Evolutionary conservation across 345 rosid genomes (phyloP).

Genomic region (Euphorbia lathyris): DNA sequence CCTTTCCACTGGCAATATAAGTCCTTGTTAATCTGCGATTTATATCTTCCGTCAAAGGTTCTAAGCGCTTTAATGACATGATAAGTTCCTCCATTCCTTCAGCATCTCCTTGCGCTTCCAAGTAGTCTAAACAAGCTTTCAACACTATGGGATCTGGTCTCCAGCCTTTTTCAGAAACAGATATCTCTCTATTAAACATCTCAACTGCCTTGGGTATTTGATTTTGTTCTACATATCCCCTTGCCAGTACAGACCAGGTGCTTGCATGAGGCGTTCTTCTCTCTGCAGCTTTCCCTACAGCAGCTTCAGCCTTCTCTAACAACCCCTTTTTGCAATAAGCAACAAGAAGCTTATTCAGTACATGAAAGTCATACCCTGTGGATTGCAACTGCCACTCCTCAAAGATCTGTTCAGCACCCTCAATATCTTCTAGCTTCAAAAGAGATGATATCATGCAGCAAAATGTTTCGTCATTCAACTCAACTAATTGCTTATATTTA

Average conservation of each 20-base stretch:
- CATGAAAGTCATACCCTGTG: slow-evolving; percentile 16
- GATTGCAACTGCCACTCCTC: background rate
- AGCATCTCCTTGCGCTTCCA: slow-evolving; percentile 26
- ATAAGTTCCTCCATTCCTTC: slow-evolving; percentile 19
- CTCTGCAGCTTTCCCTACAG: slow-evolving; percentile 15
- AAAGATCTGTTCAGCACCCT: too few species aligned
- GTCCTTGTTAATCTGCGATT: too few species aligned
- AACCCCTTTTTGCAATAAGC: slow-evolving; percentile 29
- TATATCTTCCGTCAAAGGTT: slow-evolving; percentile 4
- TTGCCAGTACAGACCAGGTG: slow-evolving; percentile 25
- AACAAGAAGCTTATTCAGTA: slow-evolving; percentile 22
- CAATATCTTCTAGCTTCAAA: background rate
- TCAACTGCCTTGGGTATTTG: slow-evolving; percentile 32
- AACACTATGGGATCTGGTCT: slow-evolving; percentile 6
- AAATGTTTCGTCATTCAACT: background rate
- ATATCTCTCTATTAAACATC: slow-evolving; percentile 24
- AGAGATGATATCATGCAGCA: background rate
- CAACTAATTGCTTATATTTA: background rate
- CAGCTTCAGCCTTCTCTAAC: slow-evolving; percentile 29
- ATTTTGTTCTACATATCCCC: slow-evolving; percentile 16
- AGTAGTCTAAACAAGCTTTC: slow-evolving; percentile 26
- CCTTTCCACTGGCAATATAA: too few species aligned
- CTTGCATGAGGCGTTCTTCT: slow-evolving; percentile 20
- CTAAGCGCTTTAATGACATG: slow-evolving; percentile 13
- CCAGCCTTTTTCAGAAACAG: slow-evolving; percentile 18